A percentile compares a stretch with the other conserved stretches of the same genome.
These are phyloP conservation scores for Citrus hindsii DNA, from an alignment of 345 rosid genomes.

Conservation along the genomic window DNA sequence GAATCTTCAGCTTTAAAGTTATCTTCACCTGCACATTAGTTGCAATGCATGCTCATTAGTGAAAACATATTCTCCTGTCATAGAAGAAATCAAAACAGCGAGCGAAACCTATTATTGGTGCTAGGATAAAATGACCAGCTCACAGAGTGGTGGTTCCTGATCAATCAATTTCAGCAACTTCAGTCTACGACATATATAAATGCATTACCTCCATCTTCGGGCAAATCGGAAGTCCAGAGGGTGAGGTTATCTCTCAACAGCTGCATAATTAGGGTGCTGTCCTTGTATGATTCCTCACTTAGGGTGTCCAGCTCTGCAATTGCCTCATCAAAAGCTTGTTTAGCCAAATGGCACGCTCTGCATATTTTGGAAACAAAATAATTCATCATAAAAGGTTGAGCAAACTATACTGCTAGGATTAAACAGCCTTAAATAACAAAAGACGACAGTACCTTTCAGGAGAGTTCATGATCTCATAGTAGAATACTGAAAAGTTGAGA, in stretches of 20 bases:
- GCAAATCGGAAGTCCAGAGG: conserved; percentile 98
- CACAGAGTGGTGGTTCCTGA: background rate
- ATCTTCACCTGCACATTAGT: conserved; percentile 65
- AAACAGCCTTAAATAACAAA: background rate
- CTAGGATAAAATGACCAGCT: background rate
- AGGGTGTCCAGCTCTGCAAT: conserved; percentile 94
- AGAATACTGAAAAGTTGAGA: conserved; percentile 97
- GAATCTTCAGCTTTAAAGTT: conserved; percentile 67
- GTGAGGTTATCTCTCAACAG: conserved; percentile 97
- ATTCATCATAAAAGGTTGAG: background rate
- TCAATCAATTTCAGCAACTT: background rate
- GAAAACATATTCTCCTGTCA: background rate
- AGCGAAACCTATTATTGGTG: background rate
- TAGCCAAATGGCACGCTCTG: conserved; percentile 99
- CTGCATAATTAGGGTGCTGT: conserved; percentile 98
- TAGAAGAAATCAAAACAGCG: background rate
- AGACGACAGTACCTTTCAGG: conserved; percentile 69
- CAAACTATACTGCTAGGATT: background rate
- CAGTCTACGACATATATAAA: background rate
- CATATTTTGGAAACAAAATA: conserved; percentile 9
- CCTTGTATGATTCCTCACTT: conserved; percentile 97
- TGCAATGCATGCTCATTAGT: background rate
- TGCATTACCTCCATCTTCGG: conserved; percentile 87
- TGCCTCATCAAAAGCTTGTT: conserved; percentile 97
- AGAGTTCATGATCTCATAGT: conserved; percentile 98